Evolutionary conservation across 1,139 yeast genomes (phyloP).

Genomic region (Yamadazyma oceani): DNA sequence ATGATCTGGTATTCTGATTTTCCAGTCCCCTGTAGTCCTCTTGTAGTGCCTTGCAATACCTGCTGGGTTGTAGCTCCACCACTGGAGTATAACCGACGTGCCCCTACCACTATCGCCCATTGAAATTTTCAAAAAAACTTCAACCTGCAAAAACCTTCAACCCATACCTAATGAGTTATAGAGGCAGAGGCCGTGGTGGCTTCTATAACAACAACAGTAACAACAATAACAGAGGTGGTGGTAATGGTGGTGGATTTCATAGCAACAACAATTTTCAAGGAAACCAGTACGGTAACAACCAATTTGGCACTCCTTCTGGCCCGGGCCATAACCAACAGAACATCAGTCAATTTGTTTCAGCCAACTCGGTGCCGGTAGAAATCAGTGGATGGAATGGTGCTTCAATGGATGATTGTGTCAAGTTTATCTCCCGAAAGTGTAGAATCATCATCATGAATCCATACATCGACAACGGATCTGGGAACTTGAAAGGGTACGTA

Average conservation of each 20-base stretch:
- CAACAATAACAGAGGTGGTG: conserved; percentile 44
- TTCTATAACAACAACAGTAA: conserved; percentile 7
- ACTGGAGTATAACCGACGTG: too few relatives aligned
- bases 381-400: conserved; percentile 85
- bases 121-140: too few relatives aligned
- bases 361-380: conserved; percentile 52
- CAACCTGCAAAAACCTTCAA: too few relatives aligned
- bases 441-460: conserved; percentile 53
- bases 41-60: too few relatives aligned
- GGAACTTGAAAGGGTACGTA: conserved; percentile 61
- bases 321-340: conserved; percentile 21
- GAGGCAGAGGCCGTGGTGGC: conserved; percentile 43
- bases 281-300: conserved; percentile 7
- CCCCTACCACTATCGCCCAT: neutral
- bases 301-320: conserved; percentile 17
- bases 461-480: conserved; percentile 39
- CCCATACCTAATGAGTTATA: conserved; percentile 33
- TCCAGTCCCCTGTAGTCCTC: too few relatives aligned
- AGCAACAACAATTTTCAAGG: conserved; percentile 11
- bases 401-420: conserved; percentile 62
- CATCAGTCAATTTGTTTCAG: conserved; percentile 32
- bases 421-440: conserved; percentile 69
- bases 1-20: too few relatives aligned
- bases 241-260: conserved; percentile 28
- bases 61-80: too few relatives aligned